A percentile compares a stretch with the other conserved stretches of the same genome.
Conservation (phyloP, 306 rosid species). For the Potentilla sterilis region DNA sequence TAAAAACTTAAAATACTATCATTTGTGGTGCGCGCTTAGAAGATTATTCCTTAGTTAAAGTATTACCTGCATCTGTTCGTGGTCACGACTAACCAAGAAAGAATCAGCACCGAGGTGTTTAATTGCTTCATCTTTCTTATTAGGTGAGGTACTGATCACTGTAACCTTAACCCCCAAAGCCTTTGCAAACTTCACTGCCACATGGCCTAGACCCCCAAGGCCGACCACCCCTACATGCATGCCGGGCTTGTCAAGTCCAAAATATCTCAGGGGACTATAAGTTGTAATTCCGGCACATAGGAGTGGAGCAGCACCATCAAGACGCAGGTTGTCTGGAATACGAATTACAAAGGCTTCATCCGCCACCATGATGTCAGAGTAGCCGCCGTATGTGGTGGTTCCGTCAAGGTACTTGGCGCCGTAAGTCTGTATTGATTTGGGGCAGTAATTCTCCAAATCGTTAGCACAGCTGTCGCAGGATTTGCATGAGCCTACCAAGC, state of each 20-base stretch:
- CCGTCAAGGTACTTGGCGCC: constrained; percentile 18
- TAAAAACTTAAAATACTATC: too few relatives aligned
- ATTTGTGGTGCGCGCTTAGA: too few relatives aligned
- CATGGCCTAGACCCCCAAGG: constrained; percentile 46
- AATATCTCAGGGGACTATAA: constrained; percentile 38
- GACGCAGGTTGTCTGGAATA: constrained; percentile 28
- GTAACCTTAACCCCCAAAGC: constrained; percentile 41
- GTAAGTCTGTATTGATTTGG: constrained; percentile 8
- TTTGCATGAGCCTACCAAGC: constrained; percentile 16
- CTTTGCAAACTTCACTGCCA: constrained; percentile 44
- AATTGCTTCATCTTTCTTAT: constrained; percentile 33
- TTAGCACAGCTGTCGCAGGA: constrained; percentile 21
- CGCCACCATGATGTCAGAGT: constrained; percentile 36
- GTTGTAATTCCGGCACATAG: constrained; percentile 46
- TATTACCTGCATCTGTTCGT: constrained; percentile 34
- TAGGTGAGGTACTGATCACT: constrained; percentile 35
- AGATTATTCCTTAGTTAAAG: neutral
- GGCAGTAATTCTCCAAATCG: constrained; percentile 28
- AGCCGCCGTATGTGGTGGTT: constrained; percentile 31
- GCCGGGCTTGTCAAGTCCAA: constrained; percentile 31
- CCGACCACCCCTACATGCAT: constrained; percentile 47
- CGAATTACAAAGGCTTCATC: constrained; percentile 33
- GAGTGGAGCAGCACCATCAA: constrained; percentile 45
- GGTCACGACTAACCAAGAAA: constrained; percentile 33
- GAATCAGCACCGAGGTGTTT: constrained; percentile 32